Conservation (phyloP, 805 yeast genomes). For the Sugiyamaella lignohabitans region DNA sequence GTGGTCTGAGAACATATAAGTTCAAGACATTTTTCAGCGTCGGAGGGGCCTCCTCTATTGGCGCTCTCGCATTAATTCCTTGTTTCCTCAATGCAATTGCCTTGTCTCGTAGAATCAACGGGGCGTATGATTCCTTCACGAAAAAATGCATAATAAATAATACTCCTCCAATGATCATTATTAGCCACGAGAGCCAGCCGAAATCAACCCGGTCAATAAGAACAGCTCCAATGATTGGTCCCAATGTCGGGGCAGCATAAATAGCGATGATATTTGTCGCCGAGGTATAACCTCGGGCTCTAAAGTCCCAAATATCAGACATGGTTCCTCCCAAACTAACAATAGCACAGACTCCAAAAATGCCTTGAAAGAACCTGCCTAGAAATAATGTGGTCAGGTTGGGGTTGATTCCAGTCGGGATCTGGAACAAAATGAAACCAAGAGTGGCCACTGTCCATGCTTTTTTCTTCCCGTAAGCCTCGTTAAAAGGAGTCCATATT, state of each 20-base stretch:
- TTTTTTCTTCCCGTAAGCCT: neutral
- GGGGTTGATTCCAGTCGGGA: neutral
- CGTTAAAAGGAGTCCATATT: neutral
- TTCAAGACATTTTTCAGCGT: constrained; percentile 1
- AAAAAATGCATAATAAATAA: neutral
- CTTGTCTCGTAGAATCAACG: neutral
- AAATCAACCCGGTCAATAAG: constrained; percentile 39
- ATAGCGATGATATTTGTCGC: constrained; percentile 38
- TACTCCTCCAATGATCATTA: constrained; percentile 31
- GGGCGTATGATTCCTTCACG: constrained; percentile 6
- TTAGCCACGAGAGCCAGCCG: constrained; percentile 44
- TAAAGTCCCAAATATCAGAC: constrained; percentile 41
- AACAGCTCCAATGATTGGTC: constrained; percentile 42
- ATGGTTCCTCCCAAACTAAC: constrained; percentile 43
- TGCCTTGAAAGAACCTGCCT: neutral
- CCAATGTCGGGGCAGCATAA: constrained; percentile 31
- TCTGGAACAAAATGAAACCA: neutral
- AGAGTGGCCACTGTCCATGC: neutral
- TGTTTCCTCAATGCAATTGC: constrained; percentile 4
- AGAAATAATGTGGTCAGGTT: constrained; percentile 1
- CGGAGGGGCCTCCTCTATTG: constrained; percentile 6
- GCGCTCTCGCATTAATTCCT: constrained; percentile 5
- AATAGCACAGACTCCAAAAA: constrained; percentile 37
- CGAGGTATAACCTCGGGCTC: constrained; percentile 39
- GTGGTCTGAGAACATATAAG: constrained; percentile 3